Conservation (phyloP, 495 filamentous ascomycete species). For the Penicillium salamii region DNA sequence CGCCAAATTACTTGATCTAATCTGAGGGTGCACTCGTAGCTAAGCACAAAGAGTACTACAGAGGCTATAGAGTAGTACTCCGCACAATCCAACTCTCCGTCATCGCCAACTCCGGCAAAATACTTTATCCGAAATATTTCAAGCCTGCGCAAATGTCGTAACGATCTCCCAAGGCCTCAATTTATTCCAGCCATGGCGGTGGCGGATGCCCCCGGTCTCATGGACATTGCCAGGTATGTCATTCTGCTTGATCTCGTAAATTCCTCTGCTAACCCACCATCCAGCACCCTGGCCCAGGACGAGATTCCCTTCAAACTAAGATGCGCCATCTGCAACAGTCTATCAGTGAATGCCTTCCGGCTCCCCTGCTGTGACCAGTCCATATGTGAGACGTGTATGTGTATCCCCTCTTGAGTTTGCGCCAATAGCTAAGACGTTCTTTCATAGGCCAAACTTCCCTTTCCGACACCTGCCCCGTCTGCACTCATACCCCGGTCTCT, state of each 20-base stretch:
- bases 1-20: conserved; percentile 58
- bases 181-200: conserved; percentile 31
- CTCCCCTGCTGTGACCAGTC: conserved; percentile 93
- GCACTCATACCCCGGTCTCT: conserved; percentile 82
- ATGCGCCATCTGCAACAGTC: conserved; percentile 87
- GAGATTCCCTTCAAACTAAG: conserved; percentile 92
- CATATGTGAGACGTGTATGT: conserved; percentile 87
- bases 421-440: background rate
- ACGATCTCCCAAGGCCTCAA: background rate
- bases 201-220: conserved; percentile 42
- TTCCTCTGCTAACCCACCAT: background rate
- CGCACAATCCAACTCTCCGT: no score
- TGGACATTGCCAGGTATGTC: conserved; percentile 34
- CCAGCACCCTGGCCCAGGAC: conserved; percentile 72
- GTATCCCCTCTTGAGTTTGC: background rate
- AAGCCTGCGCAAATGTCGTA: conserved; percentile 5
- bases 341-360: conserved; percentile 87
- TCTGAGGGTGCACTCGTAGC: conserved; percentile 37
- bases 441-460: conserved; percentile 69
- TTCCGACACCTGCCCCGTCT: conserved; percentile 82
- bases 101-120: conserved; percentile 13
- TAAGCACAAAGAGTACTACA: no score
- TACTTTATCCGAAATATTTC: conserved; percentile 21
- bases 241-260: no score
- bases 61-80: no score